Conservation (phyloP, 2,329 filamentous ascomycete species). For the Xylaria sp. region DNA sequence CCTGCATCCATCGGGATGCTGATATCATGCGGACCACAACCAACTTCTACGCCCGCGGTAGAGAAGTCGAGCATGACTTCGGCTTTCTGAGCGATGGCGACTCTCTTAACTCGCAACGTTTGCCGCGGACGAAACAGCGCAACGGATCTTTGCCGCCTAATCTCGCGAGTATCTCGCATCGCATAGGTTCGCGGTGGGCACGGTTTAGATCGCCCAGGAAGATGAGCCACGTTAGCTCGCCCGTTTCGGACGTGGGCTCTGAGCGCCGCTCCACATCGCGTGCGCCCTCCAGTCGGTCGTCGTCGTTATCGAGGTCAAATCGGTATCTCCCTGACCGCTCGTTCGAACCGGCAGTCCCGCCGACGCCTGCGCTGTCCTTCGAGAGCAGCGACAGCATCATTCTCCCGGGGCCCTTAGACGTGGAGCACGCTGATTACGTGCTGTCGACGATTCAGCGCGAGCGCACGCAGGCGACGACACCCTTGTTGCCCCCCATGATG, state of each 20-base stretch:
- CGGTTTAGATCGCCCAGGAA: conserved; percentile 57
- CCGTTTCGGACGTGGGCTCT: conserved; percentile 82
- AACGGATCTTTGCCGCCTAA: conserved; percentile 63
- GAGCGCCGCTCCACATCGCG: conserved; percentile 75
- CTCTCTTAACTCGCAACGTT: conserved; percentile 51
- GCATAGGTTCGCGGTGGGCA: conserved; percentile 66
- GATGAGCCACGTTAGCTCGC: conserved; percentile 55
- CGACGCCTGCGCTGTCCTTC: conserved; percentile 68
- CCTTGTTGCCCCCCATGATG: conserved; percentile 82
- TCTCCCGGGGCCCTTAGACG: conserved; percentile 54
- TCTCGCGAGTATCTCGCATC: conserved; percentile 67
- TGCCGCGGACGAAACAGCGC: conserved; percentile 59
- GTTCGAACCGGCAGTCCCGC: conserved; percentile 60
- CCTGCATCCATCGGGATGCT: conserved; percentile 60
- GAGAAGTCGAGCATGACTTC: conserved; percentile 67
- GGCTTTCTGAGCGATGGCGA: conserved; percentile 71
- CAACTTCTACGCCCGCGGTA: conserved; percentile 48
- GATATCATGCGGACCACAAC: conserved; percentile 47
- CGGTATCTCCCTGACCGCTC: conserved; percentile 51
- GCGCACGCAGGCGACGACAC: conserved; percentile 73
- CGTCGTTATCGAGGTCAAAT: conserved; percentile 71
- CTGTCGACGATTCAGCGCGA: conserved; percentile 61
- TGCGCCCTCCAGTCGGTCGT: conserved; percentile 76
- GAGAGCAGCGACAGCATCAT: conserved; percentile 64
- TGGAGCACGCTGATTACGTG: conserved; percentile 57